Base-by-base conservation (phyloP, 148 eudicot species). In the Hydrangea macrophylla region DNA sequence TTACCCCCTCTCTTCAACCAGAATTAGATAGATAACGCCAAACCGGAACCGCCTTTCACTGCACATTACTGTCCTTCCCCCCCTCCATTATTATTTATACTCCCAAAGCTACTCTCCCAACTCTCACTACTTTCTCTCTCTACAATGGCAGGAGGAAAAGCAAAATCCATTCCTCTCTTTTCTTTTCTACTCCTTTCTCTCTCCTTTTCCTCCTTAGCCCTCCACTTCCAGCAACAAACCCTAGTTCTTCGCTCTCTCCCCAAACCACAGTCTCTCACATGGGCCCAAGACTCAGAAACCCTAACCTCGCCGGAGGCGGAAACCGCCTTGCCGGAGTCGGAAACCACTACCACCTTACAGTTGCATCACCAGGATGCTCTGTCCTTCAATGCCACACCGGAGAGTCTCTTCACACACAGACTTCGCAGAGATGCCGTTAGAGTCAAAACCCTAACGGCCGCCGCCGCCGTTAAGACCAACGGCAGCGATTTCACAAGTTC, bases 401-500 rank as follows among this genome's bases (percentile, higher is more conserved):
- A 84, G 1, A 54, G 69, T 6, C 81, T 88, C 48, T 94, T 90
- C 82, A 44, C 60, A 13, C 63, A 54, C 71, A 81, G 90, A 0
- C 92, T 94, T 74, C 67, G 23, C 0, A 86, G 97, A 6, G 98
- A 94, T 61, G 62, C 78, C 0, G 68, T 72, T 13, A 70, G 96
- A 9, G 93, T 67, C 40, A 33, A 70, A 2, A 58, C 80, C 8
- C 70, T 90, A 11, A 69, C 28, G 59, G 40, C 36, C 72, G 56
- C 10, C 35, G 72, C 30, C 30, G 73, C 64, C 67, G 68, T 35
- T 7, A 31, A 12, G 9, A 25, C 30, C 3, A 64, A 70, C 64
- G 50, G 13, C 3, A 54, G 35, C n/a, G 37, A 63, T 20, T 94
- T 94, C 74, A 88, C 90, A 75, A 87, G 99, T 81, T 91, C 99